Conservation (phyloP, 805 yeast genomes). For the Wickerhamiella shivajii region DNA sequence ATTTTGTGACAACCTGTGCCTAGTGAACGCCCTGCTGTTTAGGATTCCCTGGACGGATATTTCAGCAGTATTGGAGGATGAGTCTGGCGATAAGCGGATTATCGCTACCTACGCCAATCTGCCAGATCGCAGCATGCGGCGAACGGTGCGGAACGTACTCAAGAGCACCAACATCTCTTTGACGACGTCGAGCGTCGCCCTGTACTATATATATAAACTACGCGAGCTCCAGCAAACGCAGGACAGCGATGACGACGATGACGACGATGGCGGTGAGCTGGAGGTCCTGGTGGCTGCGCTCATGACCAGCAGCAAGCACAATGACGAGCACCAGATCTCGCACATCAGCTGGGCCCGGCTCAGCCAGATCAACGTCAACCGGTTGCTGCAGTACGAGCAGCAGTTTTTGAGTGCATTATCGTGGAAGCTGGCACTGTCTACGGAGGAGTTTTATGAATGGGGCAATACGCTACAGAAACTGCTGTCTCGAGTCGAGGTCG, state of each 20-base stretch:
- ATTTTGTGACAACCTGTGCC: not conserved
- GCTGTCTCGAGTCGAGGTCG: not conserved
- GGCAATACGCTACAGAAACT: conserved; percentile 1
- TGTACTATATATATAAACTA: not conserved
- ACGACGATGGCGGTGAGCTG: not conserved
- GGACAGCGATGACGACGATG: not conserved
- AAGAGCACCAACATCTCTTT: not conserved
- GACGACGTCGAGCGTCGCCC: conserved; percentile 2
- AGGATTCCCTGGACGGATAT: not conserved
- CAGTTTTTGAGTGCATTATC: not conserved
- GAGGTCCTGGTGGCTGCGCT: conserved; percentile 1
- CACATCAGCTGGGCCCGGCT: not conserved
- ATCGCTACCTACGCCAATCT: not conserved
- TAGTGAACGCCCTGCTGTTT: not conserved
- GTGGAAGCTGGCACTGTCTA: conserved; percentile 1
- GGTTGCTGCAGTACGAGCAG: conserved; percentile 3
- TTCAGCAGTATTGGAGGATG: not conserved
- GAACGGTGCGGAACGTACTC: not conserved
- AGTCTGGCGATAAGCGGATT: not conserved
- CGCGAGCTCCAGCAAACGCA: not conserved
- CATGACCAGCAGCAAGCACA: conserved; percentile 4
- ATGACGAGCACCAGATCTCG: conserved; percentile 1
- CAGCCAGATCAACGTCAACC: conserved; percentile 1
- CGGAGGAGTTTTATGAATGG: conserved; percentile 4
- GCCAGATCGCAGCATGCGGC: not conserved